A percentile compares a stretch with the other conserved stretches of the same genome.
Conservation (phyloP, 306 rosid species). For the Rosa multiflora region DNA sequence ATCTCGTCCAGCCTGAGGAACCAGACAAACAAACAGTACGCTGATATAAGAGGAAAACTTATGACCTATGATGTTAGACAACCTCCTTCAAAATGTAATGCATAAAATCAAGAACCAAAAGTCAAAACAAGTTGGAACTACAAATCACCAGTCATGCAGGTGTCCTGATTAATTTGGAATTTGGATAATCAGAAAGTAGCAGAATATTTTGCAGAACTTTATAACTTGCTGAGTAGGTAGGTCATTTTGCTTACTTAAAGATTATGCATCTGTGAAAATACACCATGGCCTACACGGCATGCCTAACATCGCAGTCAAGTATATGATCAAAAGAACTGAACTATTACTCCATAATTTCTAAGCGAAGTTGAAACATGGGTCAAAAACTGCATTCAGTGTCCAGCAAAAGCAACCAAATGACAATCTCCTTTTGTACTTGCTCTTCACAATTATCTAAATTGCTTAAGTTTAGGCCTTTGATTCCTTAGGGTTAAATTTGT, state of each 20-base stretch:
- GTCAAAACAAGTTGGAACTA: background rate
- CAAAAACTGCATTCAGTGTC: background rate
- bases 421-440: too few species aligned
- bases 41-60: background rate
- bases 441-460: too few species aligned
- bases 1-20: conserved; percentile 68
- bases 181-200: background rate
- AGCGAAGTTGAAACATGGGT: background rate
- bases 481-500: background rate
- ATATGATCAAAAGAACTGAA: background rate
- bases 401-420: background rate
- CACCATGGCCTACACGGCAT: background rate
- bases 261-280: background rate
- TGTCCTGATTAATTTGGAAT: background rate
- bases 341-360: background rate
- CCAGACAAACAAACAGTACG: background rate
- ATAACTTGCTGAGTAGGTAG: background rate
- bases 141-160: background rate
- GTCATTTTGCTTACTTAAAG: background rate
- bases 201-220: background rate
- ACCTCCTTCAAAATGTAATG: background rate
- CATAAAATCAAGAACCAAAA: background rate
- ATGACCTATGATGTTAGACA: background rate
- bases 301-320: background rate
- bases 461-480: background rate